Evolutionary conservation across 768 basidiomycete species (phyloP).

Genomic region (Neoboletus subvelutipes): DNA sequence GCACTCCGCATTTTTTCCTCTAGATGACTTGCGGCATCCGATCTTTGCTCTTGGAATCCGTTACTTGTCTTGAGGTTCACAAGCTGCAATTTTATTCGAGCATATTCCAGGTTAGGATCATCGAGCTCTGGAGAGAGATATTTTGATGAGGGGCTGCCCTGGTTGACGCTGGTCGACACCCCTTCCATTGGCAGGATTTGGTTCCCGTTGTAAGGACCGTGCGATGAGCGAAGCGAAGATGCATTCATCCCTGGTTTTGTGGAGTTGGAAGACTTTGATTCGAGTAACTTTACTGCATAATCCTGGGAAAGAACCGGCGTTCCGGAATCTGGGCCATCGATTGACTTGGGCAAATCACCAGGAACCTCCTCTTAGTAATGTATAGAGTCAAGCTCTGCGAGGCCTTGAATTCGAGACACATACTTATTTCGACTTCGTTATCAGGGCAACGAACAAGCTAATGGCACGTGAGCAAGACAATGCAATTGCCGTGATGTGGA

Average conservation of each 20-base stretch:
- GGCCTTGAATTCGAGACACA: slow-evolving; percentile 3
- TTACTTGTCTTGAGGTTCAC: slow-evolving; percentile 43
- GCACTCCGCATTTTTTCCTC: slow-evolving; percentile 46
- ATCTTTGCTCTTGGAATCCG: slow-evolving; percentile 23
- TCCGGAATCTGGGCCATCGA: neutral
- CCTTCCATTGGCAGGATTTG: slow-evolving; percentile 3
- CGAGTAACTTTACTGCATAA: neutral
- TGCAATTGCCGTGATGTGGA: slow-evolving; percentile 1
- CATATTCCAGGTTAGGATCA: slow-evolving; percentile 64
- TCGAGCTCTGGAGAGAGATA: slow-evolving; percentile 39
- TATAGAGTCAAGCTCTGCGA: slow-evolving; percentile 1
- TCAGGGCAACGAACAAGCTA: slow-evolving; percentile 70
- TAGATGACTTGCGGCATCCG: slow-evolving; percentile 38
- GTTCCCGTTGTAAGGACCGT: neutral
- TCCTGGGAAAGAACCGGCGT: slow-evolving; percentile 4
- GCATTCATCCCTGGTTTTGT: slow-evolving; percentile 41
- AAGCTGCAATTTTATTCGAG: slow-evolving; percentile 58
- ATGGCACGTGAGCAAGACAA: slow-evolving; percentile 6
- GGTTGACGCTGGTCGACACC: slow-evolving; percentile 6
- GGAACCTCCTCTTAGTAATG: slow-evolving; percentile 12
- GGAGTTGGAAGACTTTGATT: slow-evolving; percentile 1
- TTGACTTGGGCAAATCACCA: slow-evolving; percentile 12
- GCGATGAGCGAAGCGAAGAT: slow-evolving; percentile 38
- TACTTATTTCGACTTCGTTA: slow-evolving; percentile 50
- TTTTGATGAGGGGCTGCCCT: slow-evolving; percentile 25